Evolutionary conservation across 2,329 filamentous ascomycete genomes (phyloP).

Genomic region (Aspergillus bombycis): DNA sequence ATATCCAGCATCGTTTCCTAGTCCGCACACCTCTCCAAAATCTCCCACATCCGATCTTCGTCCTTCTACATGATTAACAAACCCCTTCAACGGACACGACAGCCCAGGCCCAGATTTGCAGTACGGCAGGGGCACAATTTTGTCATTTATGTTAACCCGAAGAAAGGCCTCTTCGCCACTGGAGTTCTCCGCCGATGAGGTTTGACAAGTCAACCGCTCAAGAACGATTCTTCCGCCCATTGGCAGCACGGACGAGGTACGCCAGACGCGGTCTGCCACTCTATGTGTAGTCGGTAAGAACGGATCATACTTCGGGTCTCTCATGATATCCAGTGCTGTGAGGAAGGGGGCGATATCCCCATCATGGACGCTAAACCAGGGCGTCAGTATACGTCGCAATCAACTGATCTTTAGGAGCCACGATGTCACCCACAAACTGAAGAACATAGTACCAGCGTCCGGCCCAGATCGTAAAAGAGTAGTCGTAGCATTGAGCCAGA

Average conservation of each 20-base stretch:
- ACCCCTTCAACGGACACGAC: slow-evolving; percentile 52
- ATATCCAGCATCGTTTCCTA: slow-evolving; percentile 43
- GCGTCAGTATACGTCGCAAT: not conserved
- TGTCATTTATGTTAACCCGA: slow-evolving; percentile 62
- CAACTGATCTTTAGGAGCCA: not conserved
- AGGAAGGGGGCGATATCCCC: slow-evolving; percentile 61
- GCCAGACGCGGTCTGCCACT: slow-evolving; percentile 52
- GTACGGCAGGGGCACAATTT: slow-evolving; percentile 53
- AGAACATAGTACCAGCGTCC: slow-evolving; percentile 53
- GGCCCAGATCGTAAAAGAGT: slow-evolving; percentile 51
- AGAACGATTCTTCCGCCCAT: slow-evolving; percentile 62
- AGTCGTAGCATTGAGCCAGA: slow-evolving; percentile 62
- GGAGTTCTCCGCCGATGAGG: slow-evolving; percentile 14
- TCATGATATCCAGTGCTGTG: slow-evolving; percentile 55
- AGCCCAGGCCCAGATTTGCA: slow-evolving; percentile 52
- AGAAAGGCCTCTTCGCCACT: slow-evolving; percentile 42
- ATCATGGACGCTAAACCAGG: slow-evolving; percentile 53
- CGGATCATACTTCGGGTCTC: slow-evolving; percentile 38
- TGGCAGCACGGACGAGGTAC: slow-evolving; percentile 58
- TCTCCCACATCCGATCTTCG: slow-evolving; percentile 49
- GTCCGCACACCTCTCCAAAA: slow-evolving; percentile 54
- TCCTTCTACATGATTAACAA: slow-evolving; percentile 44
- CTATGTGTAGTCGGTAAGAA: slow-evolving; percentile 53
- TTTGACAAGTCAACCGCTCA: slow-evolving; percentile 54
- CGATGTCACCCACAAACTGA: slow-evolving; percentile 56